phyloP scores from a whole-genome alignment of 2,329 filamentous ascomycete genomes.

The Pyricularia grisea region DNA sequence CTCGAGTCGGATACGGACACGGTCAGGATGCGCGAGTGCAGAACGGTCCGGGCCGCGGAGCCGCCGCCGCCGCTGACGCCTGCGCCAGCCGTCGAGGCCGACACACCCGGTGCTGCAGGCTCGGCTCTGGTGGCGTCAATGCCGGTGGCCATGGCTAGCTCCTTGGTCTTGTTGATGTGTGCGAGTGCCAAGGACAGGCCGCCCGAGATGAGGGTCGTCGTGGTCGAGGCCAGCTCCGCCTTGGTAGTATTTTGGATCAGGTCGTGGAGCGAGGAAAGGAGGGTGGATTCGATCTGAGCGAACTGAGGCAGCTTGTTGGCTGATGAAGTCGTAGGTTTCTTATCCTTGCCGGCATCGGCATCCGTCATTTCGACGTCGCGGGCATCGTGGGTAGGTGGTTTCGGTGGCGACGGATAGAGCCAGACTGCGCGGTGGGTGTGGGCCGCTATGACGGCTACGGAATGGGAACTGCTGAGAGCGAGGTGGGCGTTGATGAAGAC shows the following conservation, averaged over 20 bases:
- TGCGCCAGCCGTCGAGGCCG: conserved; percentile 27
- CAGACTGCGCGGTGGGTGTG: conserved; percentile 81
- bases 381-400: conserved; percentile 13
- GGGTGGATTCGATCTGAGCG: conserved; percentile 71
- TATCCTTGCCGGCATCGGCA: conserved; percentile 13
- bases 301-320: conserved; percentile 95
- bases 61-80: conserved; percentile 17
- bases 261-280: conserved; percentile 63
- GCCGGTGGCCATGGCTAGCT: conserved; percentile 48
- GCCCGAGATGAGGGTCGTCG: conserved; percentile 81
- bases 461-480: conserved; percentile 86
- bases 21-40: conserved; percentile 79
- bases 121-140: conserved; percentile 10
- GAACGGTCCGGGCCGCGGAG: conserved; percentile 27
- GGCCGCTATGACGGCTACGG: conserved; percentile 83
- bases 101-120: neutral
- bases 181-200: conserved; percentile 82
- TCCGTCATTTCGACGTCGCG: conserved; percentile 51
- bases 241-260: conserved; percentile 62
- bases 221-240: conserved; percentile 57
- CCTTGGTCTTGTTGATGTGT: conserved; percentile 77
- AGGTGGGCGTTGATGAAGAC: conserved; percentile 97
- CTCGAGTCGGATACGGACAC: conserved; percentile 80
- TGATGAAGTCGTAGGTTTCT: conserved; percentile 18
- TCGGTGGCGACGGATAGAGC: conserved; percentile 62